Percentiles rank a stretch among this genome's conserved stretches.
Conservation (phyloP, 2,329 filamentous ascomycete species). For the Alternaria consortialis region DNA sequence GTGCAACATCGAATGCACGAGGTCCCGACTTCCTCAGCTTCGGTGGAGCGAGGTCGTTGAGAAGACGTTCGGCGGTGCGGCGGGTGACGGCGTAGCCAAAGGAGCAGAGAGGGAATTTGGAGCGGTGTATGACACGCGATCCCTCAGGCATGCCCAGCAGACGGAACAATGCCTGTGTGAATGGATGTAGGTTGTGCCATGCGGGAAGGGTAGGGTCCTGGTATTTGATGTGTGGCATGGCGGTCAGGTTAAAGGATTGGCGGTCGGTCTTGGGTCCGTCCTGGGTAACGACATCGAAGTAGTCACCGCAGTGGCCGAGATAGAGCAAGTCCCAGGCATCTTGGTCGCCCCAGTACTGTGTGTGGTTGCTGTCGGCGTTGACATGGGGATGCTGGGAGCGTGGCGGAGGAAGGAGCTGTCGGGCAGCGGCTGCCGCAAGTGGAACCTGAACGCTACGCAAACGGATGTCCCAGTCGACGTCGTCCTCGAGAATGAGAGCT, state of each 20-base stretch:
- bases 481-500: constrained; percentile 57
- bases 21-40: constrained; percentile 38
- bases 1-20: constrained; percentile 55
- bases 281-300: constrained; percentile 47
- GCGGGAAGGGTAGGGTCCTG: constrained; percentile 50
- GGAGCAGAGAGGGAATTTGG: constrained; percentile 56
- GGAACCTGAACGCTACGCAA: constrained; percentile 55
- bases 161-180: constrained; percentile 51
- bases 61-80: constrained; percentile 49
- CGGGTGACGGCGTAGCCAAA: constrained; percentile 57
- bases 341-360: constrained; percentile 53
- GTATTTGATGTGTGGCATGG: constrained; percentile 47
- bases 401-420: constrained; percentile 48
- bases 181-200: constrained; percentile 50
- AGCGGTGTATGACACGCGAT: constrained; percentile 52
- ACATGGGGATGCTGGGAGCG: constrained; percentile 29
- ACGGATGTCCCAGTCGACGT: constrained; percentile 58
- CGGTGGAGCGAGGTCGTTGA: constrained; percentile 51
- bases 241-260: constrained; percentile 41
- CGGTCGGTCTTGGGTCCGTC: constrained; percentile 37
- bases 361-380: constrained; percentile 32
- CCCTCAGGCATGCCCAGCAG: constrained; percentile 49
- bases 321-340: constrained; percentile 56
- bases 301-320: constrained; percentile 57
- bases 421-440: constrained; percentile 52